These are phyloP conservation scores for Abortiporus biennis DNA, from an alignment of 1,284 basidiomycete genomes.

Conservation along the genomic window DNA sequence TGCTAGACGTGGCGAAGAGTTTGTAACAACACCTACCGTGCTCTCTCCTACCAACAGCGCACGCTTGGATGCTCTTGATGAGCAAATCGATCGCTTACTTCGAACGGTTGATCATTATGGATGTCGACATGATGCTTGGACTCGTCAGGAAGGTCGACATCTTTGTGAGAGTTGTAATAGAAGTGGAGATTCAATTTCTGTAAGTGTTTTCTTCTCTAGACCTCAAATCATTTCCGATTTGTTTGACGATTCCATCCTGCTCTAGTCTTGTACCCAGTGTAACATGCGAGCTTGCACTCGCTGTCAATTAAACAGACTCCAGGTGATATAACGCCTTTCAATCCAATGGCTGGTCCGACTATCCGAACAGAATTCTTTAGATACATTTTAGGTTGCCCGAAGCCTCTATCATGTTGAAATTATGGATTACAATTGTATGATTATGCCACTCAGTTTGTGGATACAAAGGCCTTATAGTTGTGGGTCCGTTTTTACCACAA, in stretches of 20 bases:
- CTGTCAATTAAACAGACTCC: conserved; percentile 6
- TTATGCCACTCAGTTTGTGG: too few relatives aligned
- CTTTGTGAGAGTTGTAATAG: conserved; percentile 5
- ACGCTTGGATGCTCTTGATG: conserved; percentile 1
- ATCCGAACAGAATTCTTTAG: too few relatives aligned
- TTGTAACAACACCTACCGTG: not conserved
- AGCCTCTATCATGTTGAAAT: too few relatives aligned
- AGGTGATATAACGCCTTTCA: too few relatives aligned
- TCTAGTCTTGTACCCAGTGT: conserved; percentile 4
- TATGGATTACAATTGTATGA: too few relatives aligned
- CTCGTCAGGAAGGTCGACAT: not conserved
- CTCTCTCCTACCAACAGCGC: not conserved
- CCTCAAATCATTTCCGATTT: too few relatives aligned
- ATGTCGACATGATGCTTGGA: conserved; percentile 6
- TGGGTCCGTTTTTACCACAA: too few relatives aligned
- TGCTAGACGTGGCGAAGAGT: not conserved
- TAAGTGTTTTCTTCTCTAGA: not conserved
- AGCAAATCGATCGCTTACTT: conserved; percentile 5
- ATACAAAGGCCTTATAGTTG: too few relatives aligned
- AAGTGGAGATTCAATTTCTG: conserved; percentile 2
- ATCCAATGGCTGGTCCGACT: too few relatives aligned
- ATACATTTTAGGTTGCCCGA: too few relatives aligned
- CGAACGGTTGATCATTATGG: conserved; percentile 1
- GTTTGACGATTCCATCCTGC: not conserved
- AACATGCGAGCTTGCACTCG: conserved; percentile 3